A percentile compares a stretch with the other conserved stretches of the same genome.
phyloP scores from a whole-genome alignment of 768 basidiomycete genomes.

The Boletus huronensis region DNA sequence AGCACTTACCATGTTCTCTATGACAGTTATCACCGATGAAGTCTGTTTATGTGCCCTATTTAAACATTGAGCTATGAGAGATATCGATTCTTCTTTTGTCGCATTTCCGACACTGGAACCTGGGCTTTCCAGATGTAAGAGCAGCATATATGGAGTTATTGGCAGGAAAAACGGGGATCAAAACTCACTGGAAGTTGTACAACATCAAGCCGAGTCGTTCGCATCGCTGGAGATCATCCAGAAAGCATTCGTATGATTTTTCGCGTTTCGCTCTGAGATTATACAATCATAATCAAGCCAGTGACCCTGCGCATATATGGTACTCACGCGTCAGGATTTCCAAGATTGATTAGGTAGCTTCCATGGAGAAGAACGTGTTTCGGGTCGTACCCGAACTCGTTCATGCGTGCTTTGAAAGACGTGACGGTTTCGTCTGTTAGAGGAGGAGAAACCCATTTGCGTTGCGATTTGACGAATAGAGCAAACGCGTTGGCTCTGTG shows the following conservation, averaged over 20 bases:
- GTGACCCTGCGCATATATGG: not conserved
- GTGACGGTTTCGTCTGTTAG: constrained; percentile 50
- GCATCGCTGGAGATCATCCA: constrained; percentile 79
- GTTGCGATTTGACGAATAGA: constrained; percentile 79
- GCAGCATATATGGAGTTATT: not conserved
- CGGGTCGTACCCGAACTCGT: constrained; percentile 56
- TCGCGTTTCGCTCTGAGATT: constrained; percentile 54
- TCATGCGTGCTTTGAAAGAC: constrained; percentile 59
- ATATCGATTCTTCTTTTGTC: constrained; percentile 57
- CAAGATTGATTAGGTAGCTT: constrained; percentile 82
- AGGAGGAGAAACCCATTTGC: constrained; percentile 71
- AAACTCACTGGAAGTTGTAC: constrained; percentile 83
- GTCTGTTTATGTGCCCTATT: constrained; percentile 72
- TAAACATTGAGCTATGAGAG: constrained; percentile 65
- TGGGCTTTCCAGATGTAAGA: constrained; percentile 44
- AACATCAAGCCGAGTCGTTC: constrained; percentile 68
- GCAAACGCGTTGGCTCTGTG: constrained; percentile 80
- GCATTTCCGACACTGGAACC: constrained; percentile 77
- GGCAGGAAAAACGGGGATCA: not conserved
- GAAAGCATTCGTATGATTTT: constrained; percentile 74
- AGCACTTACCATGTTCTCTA: constrained; percentile 78
- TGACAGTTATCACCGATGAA: constrained; percentile 52
- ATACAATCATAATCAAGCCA: not conserved
- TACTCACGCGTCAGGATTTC: constrained; percentile 70
- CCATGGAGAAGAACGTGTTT: constrained; percentile 77